Conservation (phyloP, 1,284 basidiomycete species). For the Phylloporus gajari region DNA sequence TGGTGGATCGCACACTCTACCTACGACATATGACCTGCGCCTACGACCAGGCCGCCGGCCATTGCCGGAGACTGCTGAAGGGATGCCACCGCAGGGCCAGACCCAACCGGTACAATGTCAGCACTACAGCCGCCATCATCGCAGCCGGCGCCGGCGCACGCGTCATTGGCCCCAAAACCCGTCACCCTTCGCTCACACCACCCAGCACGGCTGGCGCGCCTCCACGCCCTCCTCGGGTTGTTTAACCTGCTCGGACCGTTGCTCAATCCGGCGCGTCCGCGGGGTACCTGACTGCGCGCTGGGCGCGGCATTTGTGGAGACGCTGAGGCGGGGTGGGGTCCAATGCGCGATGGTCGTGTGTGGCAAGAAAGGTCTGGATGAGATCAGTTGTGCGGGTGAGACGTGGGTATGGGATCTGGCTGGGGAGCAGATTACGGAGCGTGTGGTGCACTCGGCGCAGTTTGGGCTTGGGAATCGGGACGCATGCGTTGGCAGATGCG, state of each 20-base stretch:
- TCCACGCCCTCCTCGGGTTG: constrained; percentile 95
- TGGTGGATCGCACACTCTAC: too few relatives aligned
- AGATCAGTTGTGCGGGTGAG: constrained; percentile 93
- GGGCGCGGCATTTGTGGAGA: constrained; percentile 86
- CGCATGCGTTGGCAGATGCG: constrained; percentile 78
- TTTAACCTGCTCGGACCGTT: constrained; percentile 97
- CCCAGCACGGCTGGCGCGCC: constrained; percentile 89
- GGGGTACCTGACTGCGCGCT: constrained; percentile 86
- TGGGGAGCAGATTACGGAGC: constrained; percentile 64
- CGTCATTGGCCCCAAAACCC: constrained; percentile 63
- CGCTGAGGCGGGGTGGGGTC: constrained; percentile 75
- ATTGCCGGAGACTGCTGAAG: too few relatives aligned
- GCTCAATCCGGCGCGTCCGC: constrained; percentile 90
- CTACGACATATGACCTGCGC: too few relatives aligned
- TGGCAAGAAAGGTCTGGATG: constrained; percentile 91
- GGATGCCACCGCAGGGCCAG: too few relatives aligned
- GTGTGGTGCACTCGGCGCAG: constrained; percentile 62
- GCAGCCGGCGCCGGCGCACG: constrained; percentile 94
- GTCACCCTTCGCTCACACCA: not conserved
- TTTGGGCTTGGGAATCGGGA: constrained; percentile 78
- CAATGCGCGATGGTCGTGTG: constrained; percentile 92
- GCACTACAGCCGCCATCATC: constrained; percentile 93
- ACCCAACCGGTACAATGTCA: constrained; percentile 66
- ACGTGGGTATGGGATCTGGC: constrained; percentile 79
- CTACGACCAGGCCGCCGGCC: too few relatives aligned